Evolutionary conservation across 306 rosid genomes (phyloP), one percentile per base, ranked within the genome.

Genomic region (Medicago lupulina): DNA sequence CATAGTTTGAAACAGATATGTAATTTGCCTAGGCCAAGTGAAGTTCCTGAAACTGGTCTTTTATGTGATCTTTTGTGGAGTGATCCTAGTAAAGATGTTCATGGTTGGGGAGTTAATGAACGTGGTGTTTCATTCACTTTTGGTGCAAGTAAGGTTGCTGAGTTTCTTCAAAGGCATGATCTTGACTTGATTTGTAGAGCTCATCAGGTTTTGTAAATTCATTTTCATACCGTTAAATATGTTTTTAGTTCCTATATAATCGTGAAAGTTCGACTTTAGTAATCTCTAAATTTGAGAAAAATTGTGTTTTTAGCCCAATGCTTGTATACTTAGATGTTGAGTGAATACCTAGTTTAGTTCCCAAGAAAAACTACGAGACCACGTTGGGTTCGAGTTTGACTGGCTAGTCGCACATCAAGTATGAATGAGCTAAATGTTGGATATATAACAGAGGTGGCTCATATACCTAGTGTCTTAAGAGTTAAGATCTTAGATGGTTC

Each of bases 181-280:
- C 73, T 83, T 66, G 86, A 83, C 18, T 79, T 83, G 80, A 55
- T 83, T 74, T 83, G 86, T 8, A 71, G 86, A 79, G 86, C 86
- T 8, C 86, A 83, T 38, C 86, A 79, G 86, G 86, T 83, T 53
- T 58, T 23, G 38, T 13, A 58, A 12, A 21, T 28, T 58, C 64
- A 6, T 23, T 58, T 58, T 58, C 16, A 1, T 23, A 6, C 8
- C 0, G 12, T 28, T 31, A 13, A 16, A 39, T 63, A 63, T 63
- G 3, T 5, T n/a, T 38, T 36, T 36, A 16, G 25, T 63, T 2
- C 46, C 16, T 63, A n/a, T 8, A 63, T 36, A n/a, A 14, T 63
- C 3, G 8, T 1, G 19, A 15, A 3, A 0, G 13, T 8, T 54
- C 0, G 13, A 3, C 13, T 18, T 54, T 54, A 31, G 6, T 14